These are phyloP conservation scores for Diversispora epigaea DNA, from an alignment of 192 early-diverging fungal genomes.

Conservation along the genomic window DNA sequence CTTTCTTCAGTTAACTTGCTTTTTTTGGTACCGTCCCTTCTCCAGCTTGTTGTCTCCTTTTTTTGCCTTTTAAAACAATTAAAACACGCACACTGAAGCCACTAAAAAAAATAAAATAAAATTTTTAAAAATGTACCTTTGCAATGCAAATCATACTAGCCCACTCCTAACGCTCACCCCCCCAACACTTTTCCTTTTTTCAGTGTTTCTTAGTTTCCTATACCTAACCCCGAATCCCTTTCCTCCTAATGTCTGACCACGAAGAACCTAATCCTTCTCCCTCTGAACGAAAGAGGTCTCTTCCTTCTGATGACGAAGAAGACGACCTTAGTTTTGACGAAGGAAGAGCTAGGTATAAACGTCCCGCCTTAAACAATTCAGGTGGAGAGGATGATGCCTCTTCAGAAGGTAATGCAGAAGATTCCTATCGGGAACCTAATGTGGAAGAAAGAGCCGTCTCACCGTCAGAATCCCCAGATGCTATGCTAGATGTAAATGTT, in stretches of 20 bases:
- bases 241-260: constrained; percentile 34
- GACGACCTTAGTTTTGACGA: constrained; percentile 45
- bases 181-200: constrained; percentile 31
- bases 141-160: constrained; percentile 18
- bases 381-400: constrained; percentile 26
- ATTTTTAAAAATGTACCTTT: constrained; percentile 12
- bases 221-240: not conserved
- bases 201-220: constrained; percentile 20
- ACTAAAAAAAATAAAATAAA: not conserved
- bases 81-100: not conserved
- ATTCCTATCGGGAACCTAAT: not conserved
- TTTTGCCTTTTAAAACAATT: constrained; percentile 24
- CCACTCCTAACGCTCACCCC: constrained; percentile 31
- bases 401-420: constrained; percentile 11
- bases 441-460: constrained; percentile 12
- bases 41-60: constrained; percentile 30
- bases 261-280: constrained; percentile 35
- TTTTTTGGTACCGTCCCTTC: constrained; percentile 31
- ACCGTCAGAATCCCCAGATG: constrained; percentile 19
- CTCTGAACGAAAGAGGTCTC: constrained; percentile 45
- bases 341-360: constrained; percentile 44
- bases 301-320: constrained; percentile 45
- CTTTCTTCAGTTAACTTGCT: constrained; percentile 28
- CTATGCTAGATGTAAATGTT: constrained; percentile 20
- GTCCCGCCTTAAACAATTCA: constrained; percentile 46